A percentile compares a stretch with the other conserved stretches of the same genome.
Evolutionary conservation across 495 filamentous ascomycete species (phyloP).

Genomic region (Aspergillus bertholletiae): DNA sequence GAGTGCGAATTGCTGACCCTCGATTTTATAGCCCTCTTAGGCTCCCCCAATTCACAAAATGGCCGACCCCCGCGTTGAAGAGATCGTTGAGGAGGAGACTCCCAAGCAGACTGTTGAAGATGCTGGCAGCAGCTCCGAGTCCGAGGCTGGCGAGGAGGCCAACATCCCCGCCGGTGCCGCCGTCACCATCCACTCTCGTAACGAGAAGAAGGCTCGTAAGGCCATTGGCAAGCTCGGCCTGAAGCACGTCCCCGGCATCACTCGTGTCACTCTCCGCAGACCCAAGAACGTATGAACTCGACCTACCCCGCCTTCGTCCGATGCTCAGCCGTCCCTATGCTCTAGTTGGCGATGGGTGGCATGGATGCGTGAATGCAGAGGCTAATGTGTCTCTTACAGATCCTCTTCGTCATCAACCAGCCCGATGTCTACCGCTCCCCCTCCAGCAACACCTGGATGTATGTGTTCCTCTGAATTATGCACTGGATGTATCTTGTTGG

Average conservation of each 20-base stretch:
- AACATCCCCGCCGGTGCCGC: constrained; percentile 80
- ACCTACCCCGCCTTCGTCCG: constrained; percentile 13
- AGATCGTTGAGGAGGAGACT: constrained; percentile 81
- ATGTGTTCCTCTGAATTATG: constrained; percentile 31
- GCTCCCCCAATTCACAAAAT: constrained; percentile 55
- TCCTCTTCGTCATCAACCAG: constrained; percentile 98
- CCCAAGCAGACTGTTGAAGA: constrained; percentile 78
- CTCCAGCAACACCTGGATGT: constrained; percentile 99
- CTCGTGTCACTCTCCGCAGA: constrained; percentile 91
- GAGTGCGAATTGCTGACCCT: constrained; percentile 19
- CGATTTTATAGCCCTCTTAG: constrained; percentile 21
- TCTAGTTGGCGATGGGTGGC: neutral
- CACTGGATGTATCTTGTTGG: neutral
- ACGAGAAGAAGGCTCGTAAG: constrained; percentile 99
- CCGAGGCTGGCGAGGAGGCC: constrained; percentile 64
- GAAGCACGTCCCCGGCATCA: constrained; percentile 95
- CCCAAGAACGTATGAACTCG: constrained; percentile 82
- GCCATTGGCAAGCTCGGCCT: constrained; percentile 96
- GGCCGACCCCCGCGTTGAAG: constrained; percentile 97
- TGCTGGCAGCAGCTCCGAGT: constrained; percentile 74
- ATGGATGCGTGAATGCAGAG: neutral
- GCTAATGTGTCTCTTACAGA: constrained; percentile 49
- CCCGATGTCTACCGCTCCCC: constrained; percentile 99
- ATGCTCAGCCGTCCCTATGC: neutral
- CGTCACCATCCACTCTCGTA: constrained; percentile 91